Conservation (phyloP, 83 land plant genomes). For the Thuja plicata region DNA sequence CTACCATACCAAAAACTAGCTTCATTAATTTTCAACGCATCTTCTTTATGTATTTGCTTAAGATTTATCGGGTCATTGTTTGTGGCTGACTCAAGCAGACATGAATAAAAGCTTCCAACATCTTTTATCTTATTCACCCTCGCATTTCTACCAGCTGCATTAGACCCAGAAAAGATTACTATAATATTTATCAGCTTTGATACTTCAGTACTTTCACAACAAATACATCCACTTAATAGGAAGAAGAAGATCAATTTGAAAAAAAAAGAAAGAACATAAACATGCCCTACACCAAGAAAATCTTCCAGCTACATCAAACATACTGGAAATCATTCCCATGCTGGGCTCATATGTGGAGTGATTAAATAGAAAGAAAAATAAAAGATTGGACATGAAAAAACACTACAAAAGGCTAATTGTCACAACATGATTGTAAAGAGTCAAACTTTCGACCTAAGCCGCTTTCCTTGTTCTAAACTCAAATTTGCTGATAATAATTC, state of each 20-base stretch:
- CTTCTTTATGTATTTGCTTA: constrained; percentile 38
- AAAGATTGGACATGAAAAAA: background rate
- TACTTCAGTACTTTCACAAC: background rate
- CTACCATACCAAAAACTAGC: constrained; percentile 56
- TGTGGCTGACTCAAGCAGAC: constrained; percentile 66
- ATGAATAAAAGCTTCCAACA: constrained; percentile 4
- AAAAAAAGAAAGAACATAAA: background rate
- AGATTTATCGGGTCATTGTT: constrained; percentile 50
- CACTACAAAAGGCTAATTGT: background rate
- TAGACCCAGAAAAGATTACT: background rate
- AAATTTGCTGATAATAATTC: background rate
- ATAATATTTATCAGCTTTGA: background rate
- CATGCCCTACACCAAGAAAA: background rate
- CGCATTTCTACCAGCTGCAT: background rate
- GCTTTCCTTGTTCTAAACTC: background rate
- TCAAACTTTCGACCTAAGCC: background rate
- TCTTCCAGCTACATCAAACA: background rate
- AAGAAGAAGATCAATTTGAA: background rate
- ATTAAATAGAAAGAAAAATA: background rate
- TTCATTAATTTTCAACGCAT: constrained; percentile 31
- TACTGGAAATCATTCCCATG: background rate
- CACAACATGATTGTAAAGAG: background rate
- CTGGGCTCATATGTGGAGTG: background rate
- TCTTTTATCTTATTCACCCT: background rate
- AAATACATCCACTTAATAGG: background rate